phyloP scores from a whole-genome alignment of 306 rosid genomes.

The Cercis canadensis region DNA sequence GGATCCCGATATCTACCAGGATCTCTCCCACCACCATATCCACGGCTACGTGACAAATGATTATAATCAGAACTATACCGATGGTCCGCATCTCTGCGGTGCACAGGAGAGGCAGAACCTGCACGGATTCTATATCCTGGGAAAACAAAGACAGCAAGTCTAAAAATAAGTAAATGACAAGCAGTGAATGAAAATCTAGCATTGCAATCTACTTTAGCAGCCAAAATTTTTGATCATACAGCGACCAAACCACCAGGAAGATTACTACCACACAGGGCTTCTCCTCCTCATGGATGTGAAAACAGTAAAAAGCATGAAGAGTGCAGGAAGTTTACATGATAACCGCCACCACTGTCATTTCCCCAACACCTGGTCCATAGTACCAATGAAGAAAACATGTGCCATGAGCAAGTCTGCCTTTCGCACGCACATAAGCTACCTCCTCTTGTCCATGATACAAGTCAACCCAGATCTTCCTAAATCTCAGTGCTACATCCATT shows the following conservation, averaged over 20 bases:
- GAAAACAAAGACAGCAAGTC: constrained; percentile 58
- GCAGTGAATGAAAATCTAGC: constrained; percentile 40
- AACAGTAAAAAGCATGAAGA: constrained; percentile 43
- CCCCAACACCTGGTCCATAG: constrained; percentile 38
- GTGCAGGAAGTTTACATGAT: constrained; percentile 46
- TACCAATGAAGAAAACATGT: constrained; percentile 30
- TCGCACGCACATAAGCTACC: constrained; percentile 34
- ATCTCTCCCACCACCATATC: constrained; percentile 69
- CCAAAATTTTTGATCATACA: constrained; percentile 50
- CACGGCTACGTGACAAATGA: constrained; percentile 61
- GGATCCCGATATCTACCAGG: constrained; percentile 74
- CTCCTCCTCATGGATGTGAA: constrained; percentile 47
- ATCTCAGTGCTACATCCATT: constrained; percentile 30
- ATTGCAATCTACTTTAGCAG: constrained; percentile 45
- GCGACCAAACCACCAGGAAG: constrained; percentile 53
- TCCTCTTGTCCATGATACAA: constrained; percentile 26
- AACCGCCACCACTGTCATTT: constrained; percentile 47
- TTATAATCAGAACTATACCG: constrained; percentile 66
- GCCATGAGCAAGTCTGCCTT: constrained; percentile 37
- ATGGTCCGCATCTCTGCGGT: constrained; percentile 67
- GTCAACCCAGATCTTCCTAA: constrained; percentile 27
- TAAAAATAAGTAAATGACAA: constrained; percentile 51
- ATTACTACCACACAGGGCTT: constrained; percentile 57
- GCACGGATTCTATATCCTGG: constrained; percentile 96
- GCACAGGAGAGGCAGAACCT: constrained; percentile 90